Evolutionary conservation across 2,329 filamentous ascomycete species (phyloP).

Genomic region (Dendryphion nanum): DNA sequence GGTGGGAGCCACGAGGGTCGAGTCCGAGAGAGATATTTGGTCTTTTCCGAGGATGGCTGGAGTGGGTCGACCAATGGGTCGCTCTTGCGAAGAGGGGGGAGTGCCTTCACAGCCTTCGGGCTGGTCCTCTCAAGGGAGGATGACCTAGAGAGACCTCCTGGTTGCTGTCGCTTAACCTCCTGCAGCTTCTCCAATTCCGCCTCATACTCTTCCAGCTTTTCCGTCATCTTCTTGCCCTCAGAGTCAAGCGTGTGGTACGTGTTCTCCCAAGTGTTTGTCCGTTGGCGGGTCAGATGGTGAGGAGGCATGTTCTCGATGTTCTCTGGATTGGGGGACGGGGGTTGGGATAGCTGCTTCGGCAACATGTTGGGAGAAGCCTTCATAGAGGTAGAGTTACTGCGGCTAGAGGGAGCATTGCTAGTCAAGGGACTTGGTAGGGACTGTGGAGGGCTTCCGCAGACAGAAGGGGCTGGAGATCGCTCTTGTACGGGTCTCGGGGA

Average conservation of each 20-base stretch:
- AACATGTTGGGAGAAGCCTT: constrained; percentile 5
- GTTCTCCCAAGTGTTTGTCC: constrained; percentile 73
- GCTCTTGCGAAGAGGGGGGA: constrained; percentile 67
- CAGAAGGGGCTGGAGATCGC: constrained; percentile 37
- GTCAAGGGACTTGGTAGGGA: constrained; percentile 15
- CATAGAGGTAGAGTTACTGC: constrained; percentile 17
- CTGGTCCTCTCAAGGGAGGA: constrained; percentile 27
- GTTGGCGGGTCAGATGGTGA: constrained; percentile 42
- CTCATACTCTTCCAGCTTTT: constrained; percentile 77
- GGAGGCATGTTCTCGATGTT: constrained; percentile 20
- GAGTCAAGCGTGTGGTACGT: constrained; percentile 67
- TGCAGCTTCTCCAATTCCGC: constrained; percentile 56
- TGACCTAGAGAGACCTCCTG: constrained; percentile 33
- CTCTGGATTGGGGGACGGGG: constrained; percentile 18
- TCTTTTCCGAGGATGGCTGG: constrained; percentile 82
- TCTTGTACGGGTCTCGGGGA: constrained; percentile 56
- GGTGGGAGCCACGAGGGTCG: constrained; percentile 82
- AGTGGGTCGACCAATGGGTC: constrained; percentile 84
- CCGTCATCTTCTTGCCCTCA: constrained; percentile 72
- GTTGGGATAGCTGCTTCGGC: constrained; percentile 2
- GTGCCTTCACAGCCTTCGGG: constrained; percentile 50
- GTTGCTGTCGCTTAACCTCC: constrained; percentile 54
- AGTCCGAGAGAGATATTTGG: constrained; percentile 74
- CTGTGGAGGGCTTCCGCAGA: constrained; percentile 28
- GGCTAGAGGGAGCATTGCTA: constrained; percentile 12